Percentiles rank a stretch among this genome's conserved stretches.
These are phyloP conservation scores for Alternaria longipes DNA, from an alignment of 2,329 filamentous ascomycete genomes.

Conservation along the genomic window DNA sequence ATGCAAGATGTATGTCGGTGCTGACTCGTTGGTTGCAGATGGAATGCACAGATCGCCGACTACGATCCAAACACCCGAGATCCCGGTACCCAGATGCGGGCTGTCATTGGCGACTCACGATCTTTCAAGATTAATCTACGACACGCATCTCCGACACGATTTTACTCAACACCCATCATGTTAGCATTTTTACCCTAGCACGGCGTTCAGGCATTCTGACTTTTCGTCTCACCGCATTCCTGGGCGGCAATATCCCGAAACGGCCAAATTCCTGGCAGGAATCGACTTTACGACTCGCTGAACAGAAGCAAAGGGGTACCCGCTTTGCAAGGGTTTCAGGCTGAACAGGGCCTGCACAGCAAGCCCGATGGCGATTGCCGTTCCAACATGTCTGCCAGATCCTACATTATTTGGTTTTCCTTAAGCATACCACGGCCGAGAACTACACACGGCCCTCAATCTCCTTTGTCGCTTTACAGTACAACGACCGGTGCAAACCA, in stretches of 20 bases:
- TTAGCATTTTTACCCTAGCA: slow-evolving; percentile 46
- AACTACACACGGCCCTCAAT: neutral
- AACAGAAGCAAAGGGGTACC: slow-evolving; percentile 45
- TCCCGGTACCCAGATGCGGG: slow-evolving; percentile 19
- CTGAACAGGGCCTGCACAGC: slow-evolving; percentile 33
- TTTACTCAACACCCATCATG: slow-evolving; percentile 26
- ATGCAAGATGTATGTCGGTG: slow-evolving; percentile 28
- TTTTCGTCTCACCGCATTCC: slow-evolving; percentile 31
- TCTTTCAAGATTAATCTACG: slow-evolving; percentile 8
- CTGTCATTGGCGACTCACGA: slow-evolving; percentile 24
- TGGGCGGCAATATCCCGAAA: slow-evolving; percentile 36
- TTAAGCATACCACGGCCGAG: neutral
- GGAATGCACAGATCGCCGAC: slow-evolving; percentile 37
- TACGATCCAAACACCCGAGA: slow-evolving; percentile 33
- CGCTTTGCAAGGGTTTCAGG: slow-evolving; percentile 41
- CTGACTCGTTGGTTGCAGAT: slow-evolving; percentile 38
- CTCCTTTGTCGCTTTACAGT: slow-evolving; percentile 16
- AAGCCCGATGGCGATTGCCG: slow-evolving; percentile 7
- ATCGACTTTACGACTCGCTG: slow-evolving; percentile 31
- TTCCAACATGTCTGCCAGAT: neutral
- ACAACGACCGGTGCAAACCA: slow-evolving; percentile 26
- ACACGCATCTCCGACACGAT: slow-evolving; percentile 17
- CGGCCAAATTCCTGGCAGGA: slow-evolving; percentile 27
- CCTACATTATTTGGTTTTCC: slow-evolving; percentile 10
- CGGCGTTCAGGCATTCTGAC: slow-evolving; percentile 44